Conservation (phyloP, 2,329 filamentous ascomycete genomes). For the Colletotrichum chlorophyti region DNA sequence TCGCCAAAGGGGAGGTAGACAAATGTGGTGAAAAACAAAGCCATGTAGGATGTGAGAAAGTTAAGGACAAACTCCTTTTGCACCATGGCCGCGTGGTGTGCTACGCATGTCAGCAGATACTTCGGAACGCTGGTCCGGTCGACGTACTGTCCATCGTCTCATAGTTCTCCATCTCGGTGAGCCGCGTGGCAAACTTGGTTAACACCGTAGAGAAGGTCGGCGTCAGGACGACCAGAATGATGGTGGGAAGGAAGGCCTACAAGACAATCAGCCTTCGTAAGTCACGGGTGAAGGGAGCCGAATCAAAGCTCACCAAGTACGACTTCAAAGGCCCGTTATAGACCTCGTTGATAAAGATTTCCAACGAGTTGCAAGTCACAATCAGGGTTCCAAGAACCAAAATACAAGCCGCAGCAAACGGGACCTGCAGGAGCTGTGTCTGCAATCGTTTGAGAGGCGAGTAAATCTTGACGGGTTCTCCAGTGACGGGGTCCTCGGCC, state of each 20-base stretch:
- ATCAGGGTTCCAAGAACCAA: conserved; percentile 81
- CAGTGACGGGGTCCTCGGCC: conserved; percentile 79
- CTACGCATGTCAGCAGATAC: conserved; percentile 44
- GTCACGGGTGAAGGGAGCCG: no score
- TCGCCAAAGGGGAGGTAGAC: conserved; percentile 93
- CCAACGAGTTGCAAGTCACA: conserved; percentile 85
- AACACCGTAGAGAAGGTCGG: conserved; percentile 80
- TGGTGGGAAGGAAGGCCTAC: conserved; percentile 85
- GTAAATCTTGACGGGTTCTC: conserved; percentile 79
- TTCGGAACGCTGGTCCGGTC: background rate
- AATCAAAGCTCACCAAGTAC: conserved; percentile 79
- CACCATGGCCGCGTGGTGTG: conserved; percentile 83
- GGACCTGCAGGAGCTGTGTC: conserved; percentile 81
- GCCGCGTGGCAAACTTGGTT: conserved; percentile 74
- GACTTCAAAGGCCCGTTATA: conserved; percentile 89
- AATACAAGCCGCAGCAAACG: conserved; percentile 80
- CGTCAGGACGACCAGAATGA: conserved; percentile 82
- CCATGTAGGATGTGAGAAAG: conserved; percentile 94
- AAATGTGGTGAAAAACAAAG: conserved; percentile 91
- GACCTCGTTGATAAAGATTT: conserved; percentile 94
- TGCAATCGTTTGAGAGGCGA: conserved; percentile 76
- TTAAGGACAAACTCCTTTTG: conserved; percentile 96
- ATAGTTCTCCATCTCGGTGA: conserved; percentile 91
- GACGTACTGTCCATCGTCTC: conserved; percentile 75
- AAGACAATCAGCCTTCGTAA: conserved; percentile 38